Conservation (phyloP, 257 asterid species). For the Dorcoceras hygrometricum region DNA sequence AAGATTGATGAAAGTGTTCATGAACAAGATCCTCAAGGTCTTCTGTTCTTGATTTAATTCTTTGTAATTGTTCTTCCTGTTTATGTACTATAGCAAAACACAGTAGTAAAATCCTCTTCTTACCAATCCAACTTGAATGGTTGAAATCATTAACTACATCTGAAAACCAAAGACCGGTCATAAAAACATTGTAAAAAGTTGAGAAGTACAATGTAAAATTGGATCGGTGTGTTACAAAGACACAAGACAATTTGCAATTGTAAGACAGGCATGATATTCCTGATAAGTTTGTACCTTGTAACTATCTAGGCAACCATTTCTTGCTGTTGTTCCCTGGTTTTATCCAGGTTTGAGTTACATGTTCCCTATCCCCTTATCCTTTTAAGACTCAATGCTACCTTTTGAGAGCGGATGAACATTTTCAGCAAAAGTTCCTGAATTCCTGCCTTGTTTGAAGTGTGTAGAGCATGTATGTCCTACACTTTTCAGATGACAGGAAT, state of each 20-base stretch:
- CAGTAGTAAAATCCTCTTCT: neutral
- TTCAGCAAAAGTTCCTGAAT: neutral
- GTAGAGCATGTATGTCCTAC: slow-evolving; percentile 12
- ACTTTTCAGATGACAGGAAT: neutral
- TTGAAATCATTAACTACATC: neutral
- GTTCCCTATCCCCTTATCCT: neutral
- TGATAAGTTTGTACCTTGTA: too few relatives aligned
- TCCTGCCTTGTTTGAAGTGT: slow-evolving; percentile 8
- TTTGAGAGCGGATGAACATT: neutral
- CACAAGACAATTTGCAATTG: too few relatives aligned
- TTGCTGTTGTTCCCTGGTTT: neutral
- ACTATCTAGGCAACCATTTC: too few relatives aligned
- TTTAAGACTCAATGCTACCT: neutral
- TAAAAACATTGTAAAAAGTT: slow-evolving; percentile 1
- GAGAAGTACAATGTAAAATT: neutral
- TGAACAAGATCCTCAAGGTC: slow-evolving; percentile 66
- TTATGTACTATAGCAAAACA: slow-evolving; percentile 3
- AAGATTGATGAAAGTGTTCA: slow-evolving; percentile 58
- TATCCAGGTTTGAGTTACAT: neutral
- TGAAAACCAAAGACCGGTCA: neutral
- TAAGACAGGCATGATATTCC: too few relatives aligned
- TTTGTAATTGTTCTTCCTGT: slow-evolving; percentile 13
- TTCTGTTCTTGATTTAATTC: slow-evolving; percentile 22
- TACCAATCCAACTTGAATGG: slow-evolving; percentile 4
- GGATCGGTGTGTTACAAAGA: neutral